phyloP scores from a whole-genome alignment of 2,329 filamentous ascomycete species.

The Hypoxylon sp. region DNA sequence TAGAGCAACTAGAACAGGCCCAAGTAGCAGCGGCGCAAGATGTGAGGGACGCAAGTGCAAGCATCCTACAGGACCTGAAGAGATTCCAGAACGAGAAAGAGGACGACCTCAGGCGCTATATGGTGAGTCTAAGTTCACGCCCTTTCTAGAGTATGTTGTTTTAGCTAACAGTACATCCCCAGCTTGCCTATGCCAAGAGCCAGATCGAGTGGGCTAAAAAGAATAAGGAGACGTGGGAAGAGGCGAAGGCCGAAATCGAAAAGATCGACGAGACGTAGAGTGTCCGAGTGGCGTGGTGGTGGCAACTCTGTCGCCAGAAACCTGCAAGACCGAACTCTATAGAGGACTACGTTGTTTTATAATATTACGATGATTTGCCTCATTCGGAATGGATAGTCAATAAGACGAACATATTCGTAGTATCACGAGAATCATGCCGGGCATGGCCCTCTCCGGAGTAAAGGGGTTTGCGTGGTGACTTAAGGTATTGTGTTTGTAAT shows the following conservation, averaged over 20 bases:
- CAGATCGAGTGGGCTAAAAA: slow-evolving; percentile 96
- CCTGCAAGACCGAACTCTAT: not conserved
- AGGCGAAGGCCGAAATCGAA: slow-evolving; percentile 86
- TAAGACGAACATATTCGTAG: slow-evolving; percentile 42
- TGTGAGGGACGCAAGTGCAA: slow-evolving; percentile 91
- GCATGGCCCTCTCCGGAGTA: slow-evolving; percentile 16
- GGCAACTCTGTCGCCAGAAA: not conserved
- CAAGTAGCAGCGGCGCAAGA: slow-evolving; percentile 90
- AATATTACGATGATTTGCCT: slow-evolving; percentile 30
- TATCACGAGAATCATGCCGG: slow-evolving; percentile 11
- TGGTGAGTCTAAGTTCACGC: slow-evolving; percentile 75
- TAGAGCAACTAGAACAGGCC: slow-evolving; percentile 90
- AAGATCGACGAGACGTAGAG: slow-evolving; percentile 80
- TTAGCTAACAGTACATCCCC: slow-evolving; percentile 47
- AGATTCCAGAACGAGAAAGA: slow-evolving; percentile 97
- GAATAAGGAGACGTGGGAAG: slow-evolving; percentile 92
- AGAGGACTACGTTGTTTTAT: slow-evolving; percentile 25
- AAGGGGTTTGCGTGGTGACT: slow-evolving; percentile 17
- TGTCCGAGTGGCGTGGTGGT: slow-evolving; percentile 10
- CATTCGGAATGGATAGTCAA: slow-evolving; percentile 44
- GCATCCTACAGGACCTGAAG: slow-evolving; percentile 89
- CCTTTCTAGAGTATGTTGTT: slow-evolving; percentile 15
- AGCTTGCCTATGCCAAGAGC: slow-evolving; percentile 93
- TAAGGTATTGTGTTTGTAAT: slow-evolving; percentile 24
- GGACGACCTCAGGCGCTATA: slow-evolving; percentile 91